Evolutionary conservation across 2,329 filamentous ascomycete species (phyloP), one percentile per base, ranked within the genome.

Genomic region (Aspergillus intermedius): DNA sequence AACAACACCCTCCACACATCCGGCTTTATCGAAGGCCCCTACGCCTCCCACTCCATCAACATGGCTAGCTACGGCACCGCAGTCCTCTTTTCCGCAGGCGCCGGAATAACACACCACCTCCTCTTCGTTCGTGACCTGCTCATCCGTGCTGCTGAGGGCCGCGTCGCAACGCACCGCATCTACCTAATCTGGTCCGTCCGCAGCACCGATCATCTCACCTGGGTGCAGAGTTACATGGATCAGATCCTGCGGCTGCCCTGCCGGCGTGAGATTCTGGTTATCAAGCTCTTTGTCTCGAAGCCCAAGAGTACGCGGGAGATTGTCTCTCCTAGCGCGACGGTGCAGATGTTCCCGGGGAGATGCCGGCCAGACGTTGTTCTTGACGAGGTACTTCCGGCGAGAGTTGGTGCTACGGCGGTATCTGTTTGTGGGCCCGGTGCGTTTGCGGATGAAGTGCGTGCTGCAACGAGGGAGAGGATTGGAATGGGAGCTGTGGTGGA

Each of bases 211-310:
- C 74, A 76, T 45, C 74, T 85, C 13, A 74, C 78, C 57, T 85
- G 82, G 82, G 76, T 84, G n/a, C 76, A 77, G 7, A 71, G 74
- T 2, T 85, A 79, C 78, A 85, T 85, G 82, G 80, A 84, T 63
- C 71, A 79, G 58, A 80, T 85, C 52, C 71, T 85, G 34, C 72
- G 74, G 21, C 77, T 84, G 67, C 78, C 80, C 2, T 72, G 74
- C 9, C 77, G 82, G 6, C 73, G 79, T 48, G 77, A 84, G 23
- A 71, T 82, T 13, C 73, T 85, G 10, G 74, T 74, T 45, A 78
- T 84, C 51, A 77, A 80, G 58, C 72, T 85, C 4, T 84, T 82
- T 65, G 76, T 84, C 55, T 82, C 81, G 30, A 80, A 81, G 54
- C 81, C 82, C 4, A 72, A 77, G 49, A 72, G 71, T 21, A 68